Evolutionary conservation across 306 rosid genomes (phyloP), one percentile per base, ranked within the genome.

Genomic region (Castanea crenata): DNA sequence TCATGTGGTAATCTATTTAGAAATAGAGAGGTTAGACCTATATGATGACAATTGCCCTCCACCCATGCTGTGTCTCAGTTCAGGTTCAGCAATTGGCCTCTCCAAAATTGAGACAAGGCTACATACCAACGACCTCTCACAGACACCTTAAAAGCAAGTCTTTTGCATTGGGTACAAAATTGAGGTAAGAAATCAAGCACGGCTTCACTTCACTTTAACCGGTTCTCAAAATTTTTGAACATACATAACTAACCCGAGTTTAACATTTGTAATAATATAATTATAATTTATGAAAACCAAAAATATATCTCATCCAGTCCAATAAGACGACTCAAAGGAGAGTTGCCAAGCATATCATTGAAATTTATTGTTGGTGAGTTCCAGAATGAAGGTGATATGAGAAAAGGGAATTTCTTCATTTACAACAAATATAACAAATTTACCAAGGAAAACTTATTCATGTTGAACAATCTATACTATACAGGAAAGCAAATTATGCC

Each of bases 401-500:
- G 25, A 67, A 44, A 65, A 67, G 25, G 6, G 16, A 67, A 32
- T 8, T 67, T 9, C 49, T 19, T 19, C 25, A 34, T 67, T 67
- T 67, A 35, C 72, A 67, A 10, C 27, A 34, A 67, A 32, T 8
- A 44, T 31, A 67, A 67, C 16, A 67, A 67, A 34, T 67, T 34
- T 32, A 67, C 51, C 18, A 23, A 35, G 27, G 71, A 67, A 67
- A 34, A 21, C 21, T 8, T 34, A 34, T 19, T 34, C 18, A 38
- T 16, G 19, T 19, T 35, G 10, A 19, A 67, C 52, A 67, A 67
- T 14, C 2, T 18, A 67, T 3, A 67, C 72, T 34, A 8, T 67
- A 67, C 72, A 67, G 23, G 72, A 7, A 67, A 34, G 27, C 23
- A 67, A 67, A 67, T 67, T 18, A 67, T 67, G 72, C 72, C 49